Evolutionary conservation across 495 filamentous ascomycete species (phyloP), one percentile per base, ranked within the genome.

Genomic region (Echria macrotheca): DNA sequence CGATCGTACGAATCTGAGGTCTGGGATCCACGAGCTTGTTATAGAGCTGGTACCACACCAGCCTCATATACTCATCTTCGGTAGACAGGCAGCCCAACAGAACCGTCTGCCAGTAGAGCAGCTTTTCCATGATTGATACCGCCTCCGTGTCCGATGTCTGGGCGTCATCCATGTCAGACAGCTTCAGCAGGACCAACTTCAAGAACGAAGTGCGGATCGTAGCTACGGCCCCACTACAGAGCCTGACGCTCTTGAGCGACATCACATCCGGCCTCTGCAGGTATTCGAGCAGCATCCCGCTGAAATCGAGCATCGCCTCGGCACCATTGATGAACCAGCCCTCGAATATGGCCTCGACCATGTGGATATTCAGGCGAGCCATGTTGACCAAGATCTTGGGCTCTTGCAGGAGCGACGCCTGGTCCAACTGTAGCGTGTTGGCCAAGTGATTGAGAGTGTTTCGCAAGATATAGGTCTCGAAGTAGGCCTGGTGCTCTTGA

Each of bases 81-180:
- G 75, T 70, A 18, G 87, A 83, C 6, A 89, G 77, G 22, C 85
- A 77, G 24, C 81, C 80, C n/a, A 96, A 71, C 26, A 96, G 76
- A 19, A 95, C 86, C 10, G 86, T 87, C 61, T 97, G 93, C 93
- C 93, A 98, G 63, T 97, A 97, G 2, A 85, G 78, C 54, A 98
- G 76, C 56, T 88, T 91, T 32, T 87, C 75, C 64, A 98, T 74
- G 44, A 89, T 87, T 5, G 70, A 63, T 3, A 85, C 63, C 3
- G 85, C 77, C 25, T 86, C 79, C 7, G 67, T 51, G 25, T 80
- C 73, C 26, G 77, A 68, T 2, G 67, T 69, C 43, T 79, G 68
- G 2, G 73, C 63, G 25, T 86, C 82, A 44, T 91, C 85, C 44
- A 87, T 76, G 56, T 96, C 89, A 2, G 89, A 95, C 12, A 98